These are phyloP conservation scores for Ajuga chamaepitys DNA, from an alignment of 257 asterid genomes.

Conservation along the genomic window DNA sequence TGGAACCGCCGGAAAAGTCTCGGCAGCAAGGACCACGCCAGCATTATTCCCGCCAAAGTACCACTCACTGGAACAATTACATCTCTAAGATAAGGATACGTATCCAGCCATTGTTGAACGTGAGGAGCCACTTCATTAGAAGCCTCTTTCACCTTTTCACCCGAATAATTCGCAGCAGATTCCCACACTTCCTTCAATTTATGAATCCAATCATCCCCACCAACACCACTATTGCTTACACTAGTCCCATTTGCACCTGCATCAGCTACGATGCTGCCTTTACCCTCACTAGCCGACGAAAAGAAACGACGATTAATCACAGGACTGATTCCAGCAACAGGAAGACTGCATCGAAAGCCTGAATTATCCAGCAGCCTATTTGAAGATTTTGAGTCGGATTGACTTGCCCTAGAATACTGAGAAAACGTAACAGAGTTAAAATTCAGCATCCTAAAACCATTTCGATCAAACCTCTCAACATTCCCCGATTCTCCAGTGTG, in stretches of 20 bases:
- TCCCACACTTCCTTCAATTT: slow-evolving; percentile 58
- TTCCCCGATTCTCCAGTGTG: slow-evolving; percentile 21
- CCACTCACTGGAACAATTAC: slow-evolving; percentile 77
- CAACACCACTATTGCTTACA: slow-evolving; percentile 28
- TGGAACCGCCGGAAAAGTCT: slow-evolving; percentile 64
- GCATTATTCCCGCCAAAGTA: slow-evolving; percentile 55
- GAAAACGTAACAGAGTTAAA: slow-evolving; percentile 10
- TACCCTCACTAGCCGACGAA: slow-evolving; percentile 36
- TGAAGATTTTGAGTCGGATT: neutral
- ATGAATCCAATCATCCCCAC: slow-evolving; percentile 50
- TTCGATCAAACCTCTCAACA: slow-evolving; percentile 17
- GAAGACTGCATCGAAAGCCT: slow-evolving; percentile 16
- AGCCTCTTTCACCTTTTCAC: slow-evolving; percentile 57
- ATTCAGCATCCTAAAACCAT: slow-evolving; percentile 20
- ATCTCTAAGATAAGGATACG: slow-evolving; percentile 76
- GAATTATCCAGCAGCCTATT: slow-evolving; percentile 14
- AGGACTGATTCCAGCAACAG: slow-evolving; percentile 28
- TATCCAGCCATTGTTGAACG: slow-evolving; percentile 59
- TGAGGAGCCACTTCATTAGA: slow-evolving; percentile 48
- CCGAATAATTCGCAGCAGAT: slow-evolving; percentile 38
- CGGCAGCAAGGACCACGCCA: slow-evolving; percentile 87
- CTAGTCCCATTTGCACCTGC: slow-evolving; percentile 27
- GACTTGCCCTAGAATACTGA: slow-evolving; percentile 8
- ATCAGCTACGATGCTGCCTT: slow-evolving; percentile 23
- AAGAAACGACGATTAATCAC: slow-evolving; percentile 30